Base-by-base conservation (phyloP, 2,329 filamentous ascomycete genomes). In the Aspergillus alliaceus region DNA sequence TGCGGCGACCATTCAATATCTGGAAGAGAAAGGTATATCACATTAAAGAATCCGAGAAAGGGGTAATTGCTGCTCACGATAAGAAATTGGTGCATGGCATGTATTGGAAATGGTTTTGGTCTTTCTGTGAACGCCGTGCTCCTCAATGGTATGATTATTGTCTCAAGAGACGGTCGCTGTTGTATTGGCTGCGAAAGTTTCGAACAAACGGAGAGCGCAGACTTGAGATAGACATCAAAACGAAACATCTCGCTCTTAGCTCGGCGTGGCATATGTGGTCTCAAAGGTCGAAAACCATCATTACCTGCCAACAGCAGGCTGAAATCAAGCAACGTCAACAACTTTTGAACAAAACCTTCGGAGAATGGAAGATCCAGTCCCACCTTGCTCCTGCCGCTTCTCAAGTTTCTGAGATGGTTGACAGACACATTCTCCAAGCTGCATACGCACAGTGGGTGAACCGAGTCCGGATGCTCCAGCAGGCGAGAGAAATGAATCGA, bases 1-100 rank as follows among this genome's bases (percentile, higher is more conserved):
- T 84, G 7, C 77, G 74, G 47, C 85, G 81, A 56, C 86, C 84
- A 51, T 77, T 88, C 49, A 68, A 69, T 6, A 65, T 75, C n/a
- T 88, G 85, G 80, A 79, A 77, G 40, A 71, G 73, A 44, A 79
- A 75, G 27, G 68, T 76, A 2, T 69, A 70, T 6, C 66, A 69
- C 42, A 61, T 78, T 6, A 72, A 67, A 4, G 68, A 69, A 5
- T 66, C 75, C 27, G 68, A 77, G 24, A 61, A 69, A 2, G 63
- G 69, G 51, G 76, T 75, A 15, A 57, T 69, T 42, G 57, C 62
- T n/a, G 40, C 66, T 7, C 68, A 73, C 49, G 59, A 71, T 37
- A 56, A 61, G 9, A 73, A 67, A 54, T 56, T 75, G 24, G 67
- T 64, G 47, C 67, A 69, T 55, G 65, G 57, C 18, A 66, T 67